Percentiles rank a stretch among this genome's conserved stretches.
Evolutionary conservation across 768 basidiomycete genomes (phyloP).

Genomic region (Lactifluus pinguis): DNA sequence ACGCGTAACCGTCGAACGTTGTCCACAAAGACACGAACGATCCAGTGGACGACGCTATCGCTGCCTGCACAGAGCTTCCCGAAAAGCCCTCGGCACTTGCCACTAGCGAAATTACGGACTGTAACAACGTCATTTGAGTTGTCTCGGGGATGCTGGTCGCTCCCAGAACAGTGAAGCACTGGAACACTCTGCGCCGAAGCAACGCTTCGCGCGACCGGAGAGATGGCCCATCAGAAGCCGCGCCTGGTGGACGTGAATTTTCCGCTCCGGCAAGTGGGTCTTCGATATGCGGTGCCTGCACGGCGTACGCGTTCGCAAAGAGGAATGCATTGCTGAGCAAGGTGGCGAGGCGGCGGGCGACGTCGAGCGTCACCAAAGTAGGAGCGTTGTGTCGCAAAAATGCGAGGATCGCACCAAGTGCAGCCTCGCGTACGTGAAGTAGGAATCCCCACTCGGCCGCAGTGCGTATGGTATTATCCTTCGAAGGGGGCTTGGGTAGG

Average conservation of each 20-base stretch:
- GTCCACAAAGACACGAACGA: constrained; percentile 83
- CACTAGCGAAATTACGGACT: constrained; percentile 73
- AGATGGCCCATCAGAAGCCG: constrained; percentile 37
- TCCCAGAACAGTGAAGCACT: constrained; percentile 81
- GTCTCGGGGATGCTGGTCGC: constrained; percentile 71
- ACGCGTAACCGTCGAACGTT: constrained; percentile 80
- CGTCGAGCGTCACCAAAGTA: constrained; percentile 79
- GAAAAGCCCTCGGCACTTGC: constrained; percentile 80
- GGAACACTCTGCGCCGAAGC: constrained; percentile 76
- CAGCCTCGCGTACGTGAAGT: constrained; percentile 82
- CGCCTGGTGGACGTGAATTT: constrained; percentile 23
- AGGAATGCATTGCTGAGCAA: constrained; percentile 83
- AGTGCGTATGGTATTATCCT: constrained; percentile 67
- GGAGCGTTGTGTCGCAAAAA: constrained; percentile 76
- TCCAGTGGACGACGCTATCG: constrained; percentile 80
- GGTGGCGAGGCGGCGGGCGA: constrained; percentile 79
- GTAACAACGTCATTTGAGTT: constrained; percentile 71
- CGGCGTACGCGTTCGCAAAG: constrained; percentile 78
- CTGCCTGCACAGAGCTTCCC: constrained; percentile 82
- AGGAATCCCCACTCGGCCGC: constrained; percentile 85
- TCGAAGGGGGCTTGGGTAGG: constrained; percentile 86
- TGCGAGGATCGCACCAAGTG: constrained; percentile 78
- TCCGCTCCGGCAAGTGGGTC: constrained; percentile 39
- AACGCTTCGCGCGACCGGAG: constrained; percentile 76
- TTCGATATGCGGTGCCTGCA: constrained; percentile 47